Evolutionary conservation across 2,329 filamentous ascomycete genomes (phyloP).

Genomic region (Paracorniculantispora psalliotae): DNA sequence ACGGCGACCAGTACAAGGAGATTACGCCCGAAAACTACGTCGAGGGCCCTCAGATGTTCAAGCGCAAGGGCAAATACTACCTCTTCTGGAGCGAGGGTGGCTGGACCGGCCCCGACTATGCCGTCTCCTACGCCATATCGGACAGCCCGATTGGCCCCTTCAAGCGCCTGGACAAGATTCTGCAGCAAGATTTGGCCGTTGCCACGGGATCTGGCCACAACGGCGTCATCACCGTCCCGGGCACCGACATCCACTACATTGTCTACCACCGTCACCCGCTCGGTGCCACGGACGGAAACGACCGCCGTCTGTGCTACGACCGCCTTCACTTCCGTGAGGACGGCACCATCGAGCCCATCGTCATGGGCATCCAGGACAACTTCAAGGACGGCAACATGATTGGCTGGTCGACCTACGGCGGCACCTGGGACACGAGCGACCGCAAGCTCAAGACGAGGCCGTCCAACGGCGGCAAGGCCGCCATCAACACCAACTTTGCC

Average conservation of each 20-base stretch:
- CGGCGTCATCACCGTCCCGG: constrained; percentile 39
- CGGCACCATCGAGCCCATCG: constrained; percentile 37
- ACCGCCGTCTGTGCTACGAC: constrained; percentile 43
- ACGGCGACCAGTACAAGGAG: constrained; percentile 35
- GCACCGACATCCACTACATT: constrained; percentile 43
- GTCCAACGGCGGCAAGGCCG: constrained; percentile 21
- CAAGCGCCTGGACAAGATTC: constrained; percentile 32
- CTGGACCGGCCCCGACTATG: constrained; percentile 44
- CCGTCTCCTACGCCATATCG: constrained; percentile 41
- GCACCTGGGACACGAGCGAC: constrained; percentile 15
- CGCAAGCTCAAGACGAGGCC: constrained; percentile 20
- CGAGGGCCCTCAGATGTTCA: constrained; percentile 38
- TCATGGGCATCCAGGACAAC: constrained; percentile 41
- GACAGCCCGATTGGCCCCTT: constrained; percentile 37
- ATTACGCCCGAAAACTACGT: constrained; percentile 39
- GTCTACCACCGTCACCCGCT: constrained; percentile 41
- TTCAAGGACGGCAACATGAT: constrained; percentile 36
- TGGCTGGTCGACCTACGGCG: constrained; percentile 29
- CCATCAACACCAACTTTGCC: constrained; percentile 33
- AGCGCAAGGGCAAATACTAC: constrained; percentile 40
- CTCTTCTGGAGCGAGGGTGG: constrained; percentile 45
- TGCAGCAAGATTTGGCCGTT: constrained; percentile 35
- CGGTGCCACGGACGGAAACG: constrained; percentile 39
- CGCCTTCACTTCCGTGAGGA: constrained; percentile 41
- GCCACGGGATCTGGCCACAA: constrained; percentile 42